These are phyloP conservation scores for Solanum stenotomum DNA, from an alignment of 257 asterid genomes.

Conservation along the genomic window DNA sequence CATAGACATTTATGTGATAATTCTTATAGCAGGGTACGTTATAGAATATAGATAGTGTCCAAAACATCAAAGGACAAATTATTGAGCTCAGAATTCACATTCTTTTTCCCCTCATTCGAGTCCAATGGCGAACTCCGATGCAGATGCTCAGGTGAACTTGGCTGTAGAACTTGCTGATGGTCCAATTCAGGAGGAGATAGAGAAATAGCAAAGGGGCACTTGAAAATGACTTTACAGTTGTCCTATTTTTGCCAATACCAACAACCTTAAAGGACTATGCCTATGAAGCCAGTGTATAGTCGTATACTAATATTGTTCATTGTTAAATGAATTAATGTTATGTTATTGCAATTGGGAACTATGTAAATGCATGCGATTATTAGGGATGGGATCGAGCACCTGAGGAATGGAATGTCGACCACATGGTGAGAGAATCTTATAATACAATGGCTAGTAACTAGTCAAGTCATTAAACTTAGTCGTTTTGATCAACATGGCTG, in stretches of 20 bases:
- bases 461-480: neutral
- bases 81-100: neutral
- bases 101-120: neutral
- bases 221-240: neutral
- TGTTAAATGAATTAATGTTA: neutral
- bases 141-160: constrained; percentile 86
- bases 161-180: constrained; percentile 79
- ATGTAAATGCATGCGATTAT: neutral
- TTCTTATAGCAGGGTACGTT: neutral
- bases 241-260: neutral
- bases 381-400: neutral
- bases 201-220: constrained; percentile 20
- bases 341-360: neutral
- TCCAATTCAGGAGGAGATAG: constrained; percentile 57
- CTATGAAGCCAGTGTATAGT: neutral
- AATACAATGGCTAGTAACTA: neutral
- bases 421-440: neutral
- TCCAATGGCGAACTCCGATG: constrained; percentile 54
- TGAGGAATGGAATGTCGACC: neutral
- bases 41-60: neutral
- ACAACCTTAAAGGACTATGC: neutral
- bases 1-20: neutral
- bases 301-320: neutral
- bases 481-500: neutral
- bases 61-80: neutral